Conservation (phyloP, 306 rosid species). For the Gleditsia sinensis region DNA sequence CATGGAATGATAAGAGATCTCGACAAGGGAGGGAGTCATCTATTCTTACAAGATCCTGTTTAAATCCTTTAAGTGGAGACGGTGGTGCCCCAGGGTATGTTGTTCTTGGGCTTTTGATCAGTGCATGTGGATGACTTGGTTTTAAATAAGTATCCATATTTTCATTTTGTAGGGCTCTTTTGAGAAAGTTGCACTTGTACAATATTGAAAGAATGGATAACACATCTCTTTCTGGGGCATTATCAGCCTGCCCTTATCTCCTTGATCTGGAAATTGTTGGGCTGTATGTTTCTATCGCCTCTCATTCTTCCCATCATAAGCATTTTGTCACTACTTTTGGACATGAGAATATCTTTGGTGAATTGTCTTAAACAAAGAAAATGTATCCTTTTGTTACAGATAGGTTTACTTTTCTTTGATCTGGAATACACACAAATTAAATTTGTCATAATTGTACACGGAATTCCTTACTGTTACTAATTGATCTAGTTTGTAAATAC, state of each 20-base stretch:
- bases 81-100: slow-evolving; percentile 74
- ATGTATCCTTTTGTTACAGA: background rate
- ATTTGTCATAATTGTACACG: background rate
- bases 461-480: background rate
- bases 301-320: slow-evolving; percentile 16
- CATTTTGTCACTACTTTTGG: slow-evolving; percentile 6
- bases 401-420: background rate
- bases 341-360: background rate
- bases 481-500: background rate
- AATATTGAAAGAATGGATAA: slow-evolving; percentile 87
- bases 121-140: background rate
- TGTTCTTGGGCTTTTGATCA: slow-evolving; percentile 24
- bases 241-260: slow-evolving; percentile 74
- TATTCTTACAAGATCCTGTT: slow-evolving; percentile 76
- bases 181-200: slow-evolving; percentile 78
- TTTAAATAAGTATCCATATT: slow-evolving; percentile 23
- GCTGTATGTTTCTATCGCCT: slow-evolving; percentile 63
- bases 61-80: slow-evolving; percentile 68
- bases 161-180: slow-evolving; percentile 53
- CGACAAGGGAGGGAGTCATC: slow-evolving; percentile 88
- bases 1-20: slow-evolving; percentile 90
- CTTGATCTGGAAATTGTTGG: slow-evolving; percentile 88
- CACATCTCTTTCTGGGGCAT: slow-evolving; percentile 65
- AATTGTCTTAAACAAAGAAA: background rate
- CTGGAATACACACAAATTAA: background rate